Percentiles rank a stretch among this genome's conserved stretches.
These are phyloP conservation scores for Aspergillus tamarii DNA, from an alignment of 2,329 filamentous ascomycete species.

Conservation along the genomic window DNA sequence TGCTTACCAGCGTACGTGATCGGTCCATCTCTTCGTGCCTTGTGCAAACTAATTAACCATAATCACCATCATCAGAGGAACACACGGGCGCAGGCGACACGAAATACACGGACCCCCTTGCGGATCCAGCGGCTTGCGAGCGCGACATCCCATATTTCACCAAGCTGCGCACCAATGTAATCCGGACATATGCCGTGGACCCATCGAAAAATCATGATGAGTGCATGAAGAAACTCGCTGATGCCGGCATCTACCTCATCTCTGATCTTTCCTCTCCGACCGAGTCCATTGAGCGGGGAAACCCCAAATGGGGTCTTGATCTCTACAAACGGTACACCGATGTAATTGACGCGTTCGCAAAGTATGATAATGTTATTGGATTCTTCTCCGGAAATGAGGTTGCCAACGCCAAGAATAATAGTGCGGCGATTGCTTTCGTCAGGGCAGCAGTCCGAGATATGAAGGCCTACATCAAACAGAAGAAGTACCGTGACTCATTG, in stretches of 20 bases:
- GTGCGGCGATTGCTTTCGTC: constrained; percentile 85
- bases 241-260: constrained; percentile 92
- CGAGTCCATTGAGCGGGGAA: constrained; percentile 81
- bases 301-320: constrained; percentile 75
- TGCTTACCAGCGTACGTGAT: constrained; percentile 75
- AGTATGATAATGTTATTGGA: constrained; percentile 89
- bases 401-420: constrained; percentile 86
- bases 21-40: too few relatives aligned
- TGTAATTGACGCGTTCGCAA: constrained; percentile 78
- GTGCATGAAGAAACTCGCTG: constrained; percentile 82
- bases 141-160: constrained; percentile 83
- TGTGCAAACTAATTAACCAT: not conserved
- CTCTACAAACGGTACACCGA: constrained; percentile 79
- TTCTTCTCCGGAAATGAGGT: constrained; percentile 99
- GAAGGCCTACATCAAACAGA: constrained; percentile 87
- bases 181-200: constrained; percentile 93
- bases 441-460: constrained; percentile 96
- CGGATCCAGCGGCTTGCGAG: constrained; percentile 70
- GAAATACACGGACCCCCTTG: constrained; percentile 75
- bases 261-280: constrained; percentile 84
- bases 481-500: constrained; percentile 71
- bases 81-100: constrained; percentile 53
- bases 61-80: constrained; percentile 45
- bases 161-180: constrained; percentile 83
- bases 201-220: constrained; percentile 74